A percentile compares a stretch with the other conserved stretches of the same genome.
phyloP scores from a whole-genome alignment of 192 early-diverging fungal species.

The Neocallimastix lanati region DNA sequence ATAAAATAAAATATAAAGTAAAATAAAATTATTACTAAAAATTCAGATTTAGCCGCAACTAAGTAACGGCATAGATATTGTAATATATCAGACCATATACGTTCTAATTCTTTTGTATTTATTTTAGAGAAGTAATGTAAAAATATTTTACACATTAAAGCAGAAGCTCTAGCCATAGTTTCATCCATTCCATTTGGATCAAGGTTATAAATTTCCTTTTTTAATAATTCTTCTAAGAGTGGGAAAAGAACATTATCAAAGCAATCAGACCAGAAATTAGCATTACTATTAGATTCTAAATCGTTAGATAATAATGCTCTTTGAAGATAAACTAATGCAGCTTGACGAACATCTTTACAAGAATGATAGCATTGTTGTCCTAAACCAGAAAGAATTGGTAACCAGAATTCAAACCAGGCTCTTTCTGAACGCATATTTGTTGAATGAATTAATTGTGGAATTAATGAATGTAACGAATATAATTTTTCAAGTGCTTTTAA shows the following conservation, averaged over 20 bases:
- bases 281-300: slow-evolving; percentile 9
- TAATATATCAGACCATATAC: slow-evolving; percentile 44
- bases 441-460: slow-evolving; percentile 20
- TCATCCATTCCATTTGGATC: slow-evolving; percentile 55
- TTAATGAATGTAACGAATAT: slow-evolving; percentile 35
- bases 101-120: slow-evolving; percentile 31
- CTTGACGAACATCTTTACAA: slow-evolving; percentile 58
- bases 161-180: slow-evolving; percentile 49
- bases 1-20: no score
- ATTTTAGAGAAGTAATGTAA: slow-evolving; percentile 39
- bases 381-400: slow-evolving; percentile 52
- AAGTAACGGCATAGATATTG: slow-evolving; percentile 46
- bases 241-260: slow-evolving; percentile 83
- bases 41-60: slow-evolving; percentile 32
- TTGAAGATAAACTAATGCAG: slow-evolving; percentile 66
- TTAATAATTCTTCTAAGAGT: slow-evolving; percentile 62
- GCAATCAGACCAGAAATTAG: slow-evolving; percentile 31
- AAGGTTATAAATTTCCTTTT: slow-evolving; percentile 36
- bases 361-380: slow-evolving; percentile 59
- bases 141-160: slow-evolving; percentile 54
- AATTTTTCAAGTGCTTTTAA: slow-evolving; percentile 46
- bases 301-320: slow-evolving; percentile 47
- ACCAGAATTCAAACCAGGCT: slow-evolving; percentile 60
- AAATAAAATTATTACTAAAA: no score
- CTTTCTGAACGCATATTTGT: slow-evolving; percentile 14